Evolutionary conservation across 371 early-diverging fungal genomes (phyloP), one percentile per base, ranked within the genome.

Genomic region (Mortierella sp.): DNA sequence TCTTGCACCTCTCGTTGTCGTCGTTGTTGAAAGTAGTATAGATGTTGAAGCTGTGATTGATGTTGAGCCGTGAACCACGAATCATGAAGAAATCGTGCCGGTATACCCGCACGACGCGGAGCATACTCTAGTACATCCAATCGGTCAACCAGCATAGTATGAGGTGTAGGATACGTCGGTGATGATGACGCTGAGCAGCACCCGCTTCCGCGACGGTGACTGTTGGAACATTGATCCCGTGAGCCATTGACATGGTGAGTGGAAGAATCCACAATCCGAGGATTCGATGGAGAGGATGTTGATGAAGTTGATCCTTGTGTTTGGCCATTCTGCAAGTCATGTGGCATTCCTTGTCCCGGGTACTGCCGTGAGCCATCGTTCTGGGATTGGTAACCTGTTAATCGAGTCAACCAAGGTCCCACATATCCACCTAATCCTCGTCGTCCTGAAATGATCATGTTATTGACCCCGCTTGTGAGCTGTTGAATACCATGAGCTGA

Each of bases 41-140:
- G 46, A 9, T 63, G 62, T 28, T 67, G 67, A 39, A 67, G 67
- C 34, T 67, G 67, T 7, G 37, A 47, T n/a, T 67, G 67, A 39
- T 73, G 74, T 19, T 54, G 67, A 34, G 74, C 60, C 16, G 74
- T 67, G 49, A 67, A 74, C 74, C 74, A 74, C 0, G 74, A 45
- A 13, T 67, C 60, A 7, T 50, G 53, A 39, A 55, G 48, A 22
- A 52, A 49, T 6, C 47, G 25, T 3, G 60, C 52, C 3, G 63
- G 44, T 13, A 63, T 28, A 6, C 67, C 67, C 0, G 60, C 64
- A 1, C 57, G 48, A 22, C 63, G 46, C 0, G 63, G 67, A 0
- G 59, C 40, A 8, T 22, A 49, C 39, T 74, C 74, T 2, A 74
- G 27, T 12, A 74, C 29, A 24, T 74, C 74, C 4, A 40, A 13